Base-by-base conservation (phyloP, 2,329 filamentous ascomycete species). In the Colletotrichum chrysophilum region DNA sequence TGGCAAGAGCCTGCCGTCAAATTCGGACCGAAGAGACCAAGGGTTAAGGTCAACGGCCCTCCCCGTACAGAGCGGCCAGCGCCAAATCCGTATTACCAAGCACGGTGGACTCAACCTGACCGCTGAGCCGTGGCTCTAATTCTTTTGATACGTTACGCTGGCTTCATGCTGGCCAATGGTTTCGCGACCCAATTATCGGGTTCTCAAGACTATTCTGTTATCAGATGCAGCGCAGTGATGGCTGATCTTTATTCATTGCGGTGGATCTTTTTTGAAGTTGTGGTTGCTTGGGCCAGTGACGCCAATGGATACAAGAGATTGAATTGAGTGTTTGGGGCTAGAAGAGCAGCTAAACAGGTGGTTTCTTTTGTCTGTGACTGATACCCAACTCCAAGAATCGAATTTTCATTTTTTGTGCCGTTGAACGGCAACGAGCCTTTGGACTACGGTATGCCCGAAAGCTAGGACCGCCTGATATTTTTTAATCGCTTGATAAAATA, bases 341-440 rank as follows among this genome's bases (percentile, higher is more conserved):
- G 43, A 21, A 3, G 6, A 52, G 5, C 43, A 52, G 43, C 10
- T 12, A n/a, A 7, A 21, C 6, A 13, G n/a, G n/a, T 21, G n/a
- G 10, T 52, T 7, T 52, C n/a, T 52, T 52, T 52, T 52, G 43
- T 52, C 43, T 52, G 4, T 21, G 43, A 52, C 43, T 52, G 43
- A 52, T 52, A 52, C 43, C 43, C 43, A 52, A 52, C n/a, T 52
- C n/a, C 43, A 52, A 52, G n/a, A 21, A 52, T 7, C n/a, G 6
- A 21, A 52, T 4, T 52, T 52, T 13, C n/a, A 13, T 52, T 52
- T 52, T 10, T 21, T 0, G 4, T 13, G 43, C 10, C 10, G n/a
- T 0, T 7, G 0, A 21, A 21, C 5, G 43, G n/a, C n/a, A 52
- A n/a, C 12, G 12, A 21, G 10, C 0, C 10, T 21, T 13, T 7